Percentiles rank a stretch among this genome's conserved stretches.
These are phyloP conservation scores for Fusarium mangiferae DNA, from an alignment of 2,329 filamentous ascomycete genomes.

Conservation along the genomic window DNA sequence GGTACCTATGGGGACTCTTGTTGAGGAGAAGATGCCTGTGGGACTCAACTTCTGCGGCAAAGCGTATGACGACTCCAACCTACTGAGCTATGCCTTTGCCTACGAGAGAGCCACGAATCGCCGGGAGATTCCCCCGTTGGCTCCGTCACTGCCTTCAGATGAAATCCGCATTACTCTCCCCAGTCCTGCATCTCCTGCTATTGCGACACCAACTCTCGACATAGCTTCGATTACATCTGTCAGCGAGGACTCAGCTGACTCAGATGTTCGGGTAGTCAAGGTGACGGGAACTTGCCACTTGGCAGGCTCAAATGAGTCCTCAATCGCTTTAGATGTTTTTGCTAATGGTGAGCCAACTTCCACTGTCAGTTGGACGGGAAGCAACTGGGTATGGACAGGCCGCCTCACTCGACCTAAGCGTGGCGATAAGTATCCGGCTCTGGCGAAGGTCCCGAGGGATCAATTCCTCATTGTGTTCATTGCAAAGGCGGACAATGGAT, in stretches of 20 bases:
- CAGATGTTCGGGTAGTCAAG: neutral
- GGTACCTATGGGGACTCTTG: constrained; percentile 63
- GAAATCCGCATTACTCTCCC: accelerated
- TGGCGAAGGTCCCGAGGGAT: neutral
- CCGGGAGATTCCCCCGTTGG: neutral
- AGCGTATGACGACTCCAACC: constrained; percentile 55
- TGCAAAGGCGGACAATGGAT: neutral
- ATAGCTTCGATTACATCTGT: neutral
- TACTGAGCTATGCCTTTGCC: constrained; percentile 42
- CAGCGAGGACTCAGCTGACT: accelerated
- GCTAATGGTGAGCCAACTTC: neutral
- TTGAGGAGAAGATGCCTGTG: constrained; percentile 59
- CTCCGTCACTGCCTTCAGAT: neutral
- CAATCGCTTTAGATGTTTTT: neutral
- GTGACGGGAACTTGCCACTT: neutral
- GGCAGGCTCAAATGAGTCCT: accelerated
- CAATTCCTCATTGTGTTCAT: neutral
- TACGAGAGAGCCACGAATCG: constrained; percentile 14
- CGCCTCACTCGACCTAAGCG: neutral
- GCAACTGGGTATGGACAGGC: neutral
- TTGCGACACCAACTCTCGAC: neutral
- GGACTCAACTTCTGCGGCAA: constrained; percentile 63
- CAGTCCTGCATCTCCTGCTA: accelerated
- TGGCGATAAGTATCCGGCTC: neutral
- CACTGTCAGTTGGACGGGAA: neutral